Evolutionary conservation across 257 asterid species (phyloP).

Genomic region (Solanum sejunctum): DNA sequence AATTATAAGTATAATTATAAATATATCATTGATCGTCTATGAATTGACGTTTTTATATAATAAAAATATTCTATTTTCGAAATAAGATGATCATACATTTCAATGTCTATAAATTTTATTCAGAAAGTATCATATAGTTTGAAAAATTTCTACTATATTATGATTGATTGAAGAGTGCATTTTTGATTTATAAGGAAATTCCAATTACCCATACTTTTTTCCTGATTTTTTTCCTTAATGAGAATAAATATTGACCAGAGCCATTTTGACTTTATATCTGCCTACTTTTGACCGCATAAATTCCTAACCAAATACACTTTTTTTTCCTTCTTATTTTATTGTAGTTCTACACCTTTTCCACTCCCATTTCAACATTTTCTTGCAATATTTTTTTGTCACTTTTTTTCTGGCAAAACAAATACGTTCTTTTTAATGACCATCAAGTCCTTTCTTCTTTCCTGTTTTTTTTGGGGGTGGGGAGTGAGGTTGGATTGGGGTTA

Average conservation of each 20-base stretch:
- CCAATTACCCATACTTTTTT: background rate
- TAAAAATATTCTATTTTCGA: no score
- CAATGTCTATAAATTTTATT: background rate
- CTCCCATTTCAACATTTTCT: background rate
- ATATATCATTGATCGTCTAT: no score
- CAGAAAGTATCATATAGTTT: background rate
- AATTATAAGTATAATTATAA: no score
- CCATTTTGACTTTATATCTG: background rate
- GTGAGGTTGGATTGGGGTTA: background rate
- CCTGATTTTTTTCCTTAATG: background rate
- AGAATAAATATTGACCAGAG: background rate
- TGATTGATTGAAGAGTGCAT: background rate
- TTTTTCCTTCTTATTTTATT: background rate
- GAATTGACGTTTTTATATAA: no score
- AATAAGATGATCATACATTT: no score
- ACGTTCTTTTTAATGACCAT: background rate
- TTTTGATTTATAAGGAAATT: background rate
- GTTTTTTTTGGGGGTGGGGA: no score
- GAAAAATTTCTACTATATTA: background rate
- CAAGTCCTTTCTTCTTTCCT: background rate
- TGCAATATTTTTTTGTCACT: background rate
- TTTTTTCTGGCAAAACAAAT: background rate
- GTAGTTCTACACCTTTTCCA: background rate
- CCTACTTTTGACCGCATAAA: background rate
- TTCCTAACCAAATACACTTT: background rate